Conservation (phyloP, 306 rosid species). For the Trifolium pratense region DNA sequence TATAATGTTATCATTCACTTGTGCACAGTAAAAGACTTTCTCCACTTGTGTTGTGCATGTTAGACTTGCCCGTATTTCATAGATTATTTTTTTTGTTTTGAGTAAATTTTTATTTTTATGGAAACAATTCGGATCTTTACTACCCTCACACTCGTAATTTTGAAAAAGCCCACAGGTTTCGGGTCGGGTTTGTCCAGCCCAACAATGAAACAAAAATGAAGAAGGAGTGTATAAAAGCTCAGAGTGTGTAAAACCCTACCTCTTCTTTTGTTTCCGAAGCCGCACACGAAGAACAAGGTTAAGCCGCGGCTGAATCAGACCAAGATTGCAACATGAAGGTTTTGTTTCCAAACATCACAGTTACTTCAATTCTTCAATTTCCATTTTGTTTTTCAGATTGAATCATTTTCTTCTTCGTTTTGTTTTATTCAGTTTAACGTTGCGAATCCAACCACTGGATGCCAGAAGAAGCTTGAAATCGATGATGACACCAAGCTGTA, state of each 20-base stretch:
- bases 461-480: slow-evolving; percentile 50
- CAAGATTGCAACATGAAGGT: slow-evolving; percentile 45
- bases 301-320: slow-evolving; percentile 22
- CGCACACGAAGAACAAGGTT: neutral
- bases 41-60: too few relatives aligned
- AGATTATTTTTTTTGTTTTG: neutral
- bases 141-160: too few relatives aligned
- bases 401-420: neutral
- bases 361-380: neutral
- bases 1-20: too few relatives aligned
- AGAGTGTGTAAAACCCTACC: slow-evolving; percentile 30
- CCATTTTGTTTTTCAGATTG: neutral
- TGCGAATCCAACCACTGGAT: slow-evolving; percentile 49
- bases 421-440: slow-evolving; percentile 41
- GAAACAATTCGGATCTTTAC: too few relatives aligned
- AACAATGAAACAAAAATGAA: neutral
- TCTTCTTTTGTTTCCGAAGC: neutral
- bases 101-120: too few relatives aligned
- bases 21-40: too few relatives aligned
- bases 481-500: slow-evolving; percentile 49
- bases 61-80: too few relatives aligned
- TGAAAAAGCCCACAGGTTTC: neutral
- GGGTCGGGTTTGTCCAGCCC: slow-evolving; percentile 1
- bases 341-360: neutral
- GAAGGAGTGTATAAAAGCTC: slow-evolving; percentile 29